Evolutionary conservation across 139 green algal species (phyloP).

Genomic region (Prasinococcaceae sp.): DNA sequence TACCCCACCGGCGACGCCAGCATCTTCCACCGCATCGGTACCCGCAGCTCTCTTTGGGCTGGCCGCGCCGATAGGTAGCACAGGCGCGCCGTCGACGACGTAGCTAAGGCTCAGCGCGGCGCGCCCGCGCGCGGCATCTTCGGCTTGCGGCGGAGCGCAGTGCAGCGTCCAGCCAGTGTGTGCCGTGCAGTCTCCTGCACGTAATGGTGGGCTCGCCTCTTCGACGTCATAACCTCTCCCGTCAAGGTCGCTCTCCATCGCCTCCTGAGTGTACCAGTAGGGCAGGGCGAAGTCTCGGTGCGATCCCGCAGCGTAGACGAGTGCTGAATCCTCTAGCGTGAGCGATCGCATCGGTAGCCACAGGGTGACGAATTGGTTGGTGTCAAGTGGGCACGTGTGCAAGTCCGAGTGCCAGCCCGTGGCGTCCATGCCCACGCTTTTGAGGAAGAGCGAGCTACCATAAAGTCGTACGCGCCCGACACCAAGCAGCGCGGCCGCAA

Average conservation of each 20-base stretch:
- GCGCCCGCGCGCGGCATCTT: conserved; percentile 21
- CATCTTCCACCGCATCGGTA: no score
- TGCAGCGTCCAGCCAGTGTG: conserved; percentile 52
- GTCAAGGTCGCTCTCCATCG: conserved; percentile 22
- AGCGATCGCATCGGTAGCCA: conserved; percentile 45
- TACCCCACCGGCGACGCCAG: no score
- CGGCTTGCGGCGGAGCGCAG: conserved; percentile 31
- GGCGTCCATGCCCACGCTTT: conserved; percentile 33
- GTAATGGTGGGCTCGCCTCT: neutral
- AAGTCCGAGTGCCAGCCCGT: conserved; percentile 47
- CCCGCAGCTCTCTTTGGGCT: no score
- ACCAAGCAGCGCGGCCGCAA: conserved; percentile 33
- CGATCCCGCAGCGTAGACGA: conserved; percentile 38
- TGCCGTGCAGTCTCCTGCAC: conserved; percentile 34
- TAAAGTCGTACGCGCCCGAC: conserved; percentile 30
- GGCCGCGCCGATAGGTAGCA: conserved; percentile 11
- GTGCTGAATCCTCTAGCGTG: conserved; percentile 17
- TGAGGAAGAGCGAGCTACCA: conserved; percentile 43
- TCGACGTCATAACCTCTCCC: conserved; percentile 30
- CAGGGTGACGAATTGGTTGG: conserved; percentile 42
- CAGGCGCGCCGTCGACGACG: conserved; percentile 36
- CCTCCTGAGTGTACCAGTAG: conserved; percentile 43
- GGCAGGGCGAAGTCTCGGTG: conserved; percentile 53
- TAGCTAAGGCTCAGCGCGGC: conserved; percentile 30
- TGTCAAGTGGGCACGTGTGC: conserved; percentile 48